These are phyloP conservation scores for Venturia asperata DNA, from an alignment of 2,329 filamentous ascomycete genomes.

Conservation along the genomic window DNA sequence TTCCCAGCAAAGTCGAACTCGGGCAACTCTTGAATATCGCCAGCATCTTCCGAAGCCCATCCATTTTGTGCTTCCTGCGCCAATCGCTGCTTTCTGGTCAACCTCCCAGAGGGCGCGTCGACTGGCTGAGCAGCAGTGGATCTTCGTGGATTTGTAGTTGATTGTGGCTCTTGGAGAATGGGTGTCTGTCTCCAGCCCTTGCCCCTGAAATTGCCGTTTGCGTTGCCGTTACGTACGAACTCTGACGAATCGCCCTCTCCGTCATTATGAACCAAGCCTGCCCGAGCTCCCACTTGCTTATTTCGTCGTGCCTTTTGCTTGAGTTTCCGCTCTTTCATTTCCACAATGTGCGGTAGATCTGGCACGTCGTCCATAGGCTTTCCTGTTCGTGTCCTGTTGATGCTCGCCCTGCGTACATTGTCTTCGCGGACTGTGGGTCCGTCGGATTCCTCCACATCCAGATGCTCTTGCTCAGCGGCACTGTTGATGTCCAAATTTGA, in stretches of 20 bases:
- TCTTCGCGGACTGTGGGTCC: slow-evolving; percentile 28
- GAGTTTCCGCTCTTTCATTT: slow-evolving; percentile 24
- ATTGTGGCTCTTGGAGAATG: slow-evolving; percentile 54
- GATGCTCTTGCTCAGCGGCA: slow-evolving; percentile 31
- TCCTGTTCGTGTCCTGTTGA: slow-evolving; percentile 35
- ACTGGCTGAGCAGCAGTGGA: slow-evolving; percentile 30
- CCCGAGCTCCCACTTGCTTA: slow-evolving; percentile 39
- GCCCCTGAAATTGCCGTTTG: slow-evolving; percentile 40
- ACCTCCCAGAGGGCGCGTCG: slow-evolving; percentile 33
- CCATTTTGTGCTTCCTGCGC: slow-evolving; percentile 54
- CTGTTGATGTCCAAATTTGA: slow-evolving; percentile 36
- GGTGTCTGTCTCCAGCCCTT: slow-evolving; percentile 64
- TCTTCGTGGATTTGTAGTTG: slow-evolving; percentile 34
- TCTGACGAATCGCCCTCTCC: slow-evolving; percentile 28
- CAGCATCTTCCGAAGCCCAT: slow-evolving; percentile 94
- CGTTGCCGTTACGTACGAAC: slow-evolving; percentile 26
- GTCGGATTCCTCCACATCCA: slow-evolving; percentile 27
- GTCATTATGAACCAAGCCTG: slow-evolving; percentile 28
- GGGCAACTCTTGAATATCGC: slow-evolving; percentile 83
- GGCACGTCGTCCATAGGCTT: slow-evolving; percentile 34
- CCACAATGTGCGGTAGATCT: slow-evolving; percentile 22
- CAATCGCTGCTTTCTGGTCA: slow-evolving; percentile 27
- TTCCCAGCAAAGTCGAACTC: slow-evolving; percentile 92
- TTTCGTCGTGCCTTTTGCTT: slow-evolving; percentile 38
- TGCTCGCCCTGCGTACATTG: slow-evolving; percentile 30